These are phyloP conservation scores for Ceratobasidium sp. DNA, from an alignment of 1,284 basidiomycete genomes.

Conservation along the genomic window DNA sequence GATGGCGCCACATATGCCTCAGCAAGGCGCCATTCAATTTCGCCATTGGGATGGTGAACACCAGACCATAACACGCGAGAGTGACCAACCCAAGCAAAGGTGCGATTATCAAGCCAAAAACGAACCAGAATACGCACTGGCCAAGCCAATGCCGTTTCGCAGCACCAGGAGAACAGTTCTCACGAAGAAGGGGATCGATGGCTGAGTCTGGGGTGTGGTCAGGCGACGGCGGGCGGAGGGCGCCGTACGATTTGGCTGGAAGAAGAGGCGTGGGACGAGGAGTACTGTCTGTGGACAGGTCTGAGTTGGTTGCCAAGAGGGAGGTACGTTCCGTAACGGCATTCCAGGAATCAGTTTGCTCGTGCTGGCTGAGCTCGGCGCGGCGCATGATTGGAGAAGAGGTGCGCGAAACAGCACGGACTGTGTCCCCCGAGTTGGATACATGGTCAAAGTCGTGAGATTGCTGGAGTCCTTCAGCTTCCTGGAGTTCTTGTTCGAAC, in stretches of 20 bases:
- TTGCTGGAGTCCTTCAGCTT: slow-evolving; percentile 57
- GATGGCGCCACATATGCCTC: slow-evolving; percentile 82
- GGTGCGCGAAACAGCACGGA: slow-evolving; percentile 32
- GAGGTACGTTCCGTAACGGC: slow-evolving; percentile 49
- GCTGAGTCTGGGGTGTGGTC: neutral
- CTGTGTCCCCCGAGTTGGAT: slow-evolving; percentile 18
- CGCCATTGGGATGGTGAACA: slow-evolving; percentile 98
- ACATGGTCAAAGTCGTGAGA: slow-evolving; percentile 47
- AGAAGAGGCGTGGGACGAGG: slow-evolving; percentile 41
- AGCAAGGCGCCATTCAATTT: slow-evolving; percentile 95
- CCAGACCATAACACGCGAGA: slow-evolving; percentile 86
- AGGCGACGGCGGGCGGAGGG: slow-evolving; percentile 35
- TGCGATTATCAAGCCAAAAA: slow-evolving; percentile 80
- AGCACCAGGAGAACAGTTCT: slow-evolving; percentile 4
- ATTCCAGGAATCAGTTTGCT: slow-evolving; percentile 53
- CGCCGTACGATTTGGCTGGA: slow-evolving; percentile 46
- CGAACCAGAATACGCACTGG: slow-evolving; percentile 80
- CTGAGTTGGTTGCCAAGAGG: slow-evolving; percentile 50
- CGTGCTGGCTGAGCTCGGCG: slow-evolving; percentile 47
- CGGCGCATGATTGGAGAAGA: slow-evolving; percentile 30
- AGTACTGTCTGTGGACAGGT: slow-evolving; percentile 23
- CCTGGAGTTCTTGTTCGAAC: slow-evolving; percentile 58
- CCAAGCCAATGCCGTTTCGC: slow-evolving; percentile 53
- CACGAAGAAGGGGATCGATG: slow-evolving; percentile 14
- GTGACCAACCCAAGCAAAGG: slow-evolving; percentile 84